phyloP scores from a whole-genome alignment of 2,329 filamentous ascomycete species.

The Aspergillus amoenus region DNA sequence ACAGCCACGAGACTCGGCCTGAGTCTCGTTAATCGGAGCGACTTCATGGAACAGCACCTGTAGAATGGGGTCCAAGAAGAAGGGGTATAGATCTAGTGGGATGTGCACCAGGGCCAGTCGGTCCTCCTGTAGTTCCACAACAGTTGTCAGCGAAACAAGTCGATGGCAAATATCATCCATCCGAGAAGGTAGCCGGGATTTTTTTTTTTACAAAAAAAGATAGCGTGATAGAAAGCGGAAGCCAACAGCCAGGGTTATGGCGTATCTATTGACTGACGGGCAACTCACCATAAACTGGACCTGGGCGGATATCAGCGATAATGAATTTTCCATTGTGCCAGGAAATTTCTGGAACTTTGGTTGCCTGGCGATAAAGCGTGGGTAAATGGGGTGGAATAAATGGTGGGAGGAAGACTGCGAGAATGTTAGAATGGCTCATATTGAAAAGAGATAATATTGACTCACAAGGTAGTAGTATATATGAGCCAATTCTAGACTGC shows the following conservation, averaged over 20 bases:
- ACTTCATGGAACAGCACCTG: slow-evolving; percentile 70
- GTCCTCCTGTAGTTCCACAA: slow-evolving; percentile 63
- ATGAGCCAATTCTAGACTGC: background rate
- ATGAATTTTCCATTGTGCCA: slow-evolving; percentile 27
- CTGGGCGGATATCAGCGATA: slow-evolving; percentile 31
- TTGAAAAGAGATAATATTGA: background rate
- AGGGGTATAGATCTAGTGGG: slow-evolving; percentile 72
- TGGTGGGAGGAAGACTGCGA: background rate
- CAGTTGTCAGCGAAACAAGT: slow-evolving; percentile 19
- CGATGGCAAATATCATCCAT: slow-evolving; percentile 5
- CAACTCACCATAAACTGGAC: slow-evolving; percentile 33
- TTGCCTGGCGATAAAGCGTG: background rate
- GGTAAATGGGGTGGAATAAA: background rate
- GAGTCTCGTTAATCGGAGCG: slow-evolving; percentile 40
- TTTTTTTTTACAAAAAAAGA: background rate
- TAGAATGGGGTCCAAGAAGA: slow-evolving; percentile 83
- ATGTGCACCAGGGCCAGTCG: slow-evolving; percentile 88
- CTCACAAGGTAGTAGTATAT: background rate
- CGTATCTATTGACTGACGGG: background rate
- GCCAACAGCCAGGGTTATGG: background rate
- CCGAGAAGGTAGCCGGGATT: background rate
- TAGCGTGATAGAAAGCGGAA: background rate
- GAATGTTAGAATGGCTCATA: background rate
- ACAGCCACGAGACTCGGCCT: slow-evolving; percentile 38
- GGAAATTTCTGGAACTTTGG: background rate